Conservation (phyloP, 306 rosid species). For the Quercus wislizeni region DNA sequence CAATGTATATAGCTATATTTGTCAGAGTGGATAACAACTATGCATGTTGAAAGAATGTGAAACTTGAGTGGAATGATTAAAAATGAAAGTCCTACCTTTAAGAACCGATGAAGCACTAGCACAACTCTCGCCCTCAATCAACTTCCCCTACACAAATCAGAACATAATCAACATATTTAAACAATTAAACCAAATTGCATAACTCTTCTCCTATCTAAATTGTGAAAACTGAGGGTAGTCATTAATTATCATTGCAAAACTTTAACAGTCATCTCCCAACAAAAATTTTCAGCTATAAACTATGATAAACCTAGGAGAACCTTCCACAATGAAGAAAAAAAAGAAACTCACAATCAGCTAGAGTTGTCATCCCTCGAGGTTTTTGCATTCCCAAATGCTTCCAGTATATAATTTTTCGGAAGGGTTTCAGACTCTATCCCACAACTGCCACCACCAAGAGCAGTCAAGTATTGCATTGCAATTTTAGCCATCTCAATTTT, state of each 20-base stretch:
- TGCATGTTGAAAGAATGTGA: not conserved
- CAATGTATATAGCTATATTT: not conserved
- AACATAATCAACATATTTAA: not conserved
- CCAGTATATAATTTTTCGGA: slow-evolving; percentile 66
- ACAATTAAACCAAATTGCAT: slow-evolving; percentile 20
- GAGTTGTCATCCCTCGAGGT: slow-evolving; percentile 79
- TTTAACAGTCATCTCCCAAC: not conserved
- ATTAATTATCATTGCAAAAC: not conserved
- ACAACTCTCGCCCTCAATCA: slow-evolving; percentile 87
- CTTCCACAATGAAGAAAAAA: slow-evolving; percentile 17
- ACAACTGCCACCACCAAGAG: slow-evolving; percentile 66
- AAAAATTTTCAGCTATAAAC: slow-evolving; percentile 19
- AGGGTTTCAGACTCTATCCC: slow-evolving; percentile 65
- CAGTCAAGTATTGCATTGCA: slow-evolving; percentile 84
- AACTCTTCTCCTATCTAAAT: slow-evolving; percentile 11
- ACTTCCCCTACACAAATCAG: slow-evolving; percentile 69
- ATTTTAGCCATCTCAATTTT: slow-evolving; percentile 88
- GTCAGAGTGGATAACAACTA: not conserved
- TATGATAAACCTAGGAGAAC: slow-evolving; percentile 5
- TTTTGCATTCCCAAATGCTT: slow-evolving; percentile 94
- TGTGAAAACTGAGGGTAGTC: not conserved
- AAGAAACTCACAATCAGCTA: slow-evolving; percentile 82
- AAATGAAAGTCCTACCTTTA: slow-evolving; percentile 50
- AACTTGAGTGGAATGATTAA: not conserved
- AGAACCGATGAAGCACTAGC: slow-evolving; percentile 73